These are phyloP conservation scores for Diaporthe ilicicola DNA, from an alignment of 2,329 filamentous ascomycete genomes.

Conservation along the genomic window DNA sequence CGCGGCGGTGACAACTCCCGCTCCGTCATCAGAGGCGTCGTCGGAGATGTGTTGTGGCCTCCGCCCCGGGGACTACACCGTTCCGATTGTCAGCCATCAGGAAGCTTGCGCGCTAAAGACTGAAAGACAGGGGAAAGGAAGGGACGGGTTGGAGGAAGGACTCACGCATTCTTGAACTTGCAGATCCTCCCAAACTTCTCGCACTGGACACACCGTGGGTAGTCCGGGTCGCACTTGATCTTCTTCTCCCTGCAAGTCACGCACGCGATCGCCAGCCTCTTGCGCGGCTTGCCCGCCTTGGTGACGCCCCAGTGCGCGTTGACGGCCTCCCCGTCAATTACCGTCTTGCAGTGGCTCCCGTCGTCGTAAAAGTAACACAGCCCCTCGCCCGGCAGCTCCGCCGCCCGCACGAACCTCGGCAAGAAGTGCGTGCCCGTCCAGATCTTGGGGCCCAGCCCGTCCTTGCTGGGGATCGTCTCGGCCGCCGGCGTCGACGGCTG, in stretches of 20 bases:
- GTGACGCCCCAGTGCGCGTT: conserved; percentile 95
- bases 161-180: conserved; percentile 86
- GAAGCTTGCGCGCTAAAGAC: conserved; percentile 35
- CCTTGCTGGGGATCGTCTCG: conserved; percentile 61
- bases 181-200: conserved; percentile 89
- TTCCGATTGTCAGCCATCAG: conserved; percentile 30
- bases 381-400: conserved; percentile 79
- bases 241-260: conserved; percentile 95
- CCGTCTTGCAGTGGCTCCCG: conserved; percentile 80
- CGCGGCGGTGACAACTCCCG: conserved; percentile 51
- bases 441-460: conserved; percentile 72
- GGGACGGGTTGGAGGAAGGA: conserved; percentile 40
- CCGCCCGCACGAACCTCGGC: conserved; percentile 70
- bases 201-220: conserved; percentile 87
- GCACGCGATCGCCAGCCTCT: conserved; percentile 90
- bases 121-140: conserved; percentile 12
- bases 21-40: conserved; percentile 57
- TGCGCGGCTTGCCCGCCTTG: conserved; percentile 92
- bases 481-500: conserved; percentile 44
- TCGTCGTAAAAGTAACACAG: conserved; percentile 89
- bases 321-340: conserved; percentile 85
- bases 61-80: conserved; percentile 61
- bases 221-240: conserved; percentile 94
- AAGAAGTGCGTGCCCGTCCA: conserved; percentile 75
- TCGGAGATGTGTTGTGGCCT: conserved; percentile 58